These are phyloP conservation scores for Nakazawaea ambrosiae DNA, from an alignment of 805 yeast species.

Conservation along the genomic window DNA sequence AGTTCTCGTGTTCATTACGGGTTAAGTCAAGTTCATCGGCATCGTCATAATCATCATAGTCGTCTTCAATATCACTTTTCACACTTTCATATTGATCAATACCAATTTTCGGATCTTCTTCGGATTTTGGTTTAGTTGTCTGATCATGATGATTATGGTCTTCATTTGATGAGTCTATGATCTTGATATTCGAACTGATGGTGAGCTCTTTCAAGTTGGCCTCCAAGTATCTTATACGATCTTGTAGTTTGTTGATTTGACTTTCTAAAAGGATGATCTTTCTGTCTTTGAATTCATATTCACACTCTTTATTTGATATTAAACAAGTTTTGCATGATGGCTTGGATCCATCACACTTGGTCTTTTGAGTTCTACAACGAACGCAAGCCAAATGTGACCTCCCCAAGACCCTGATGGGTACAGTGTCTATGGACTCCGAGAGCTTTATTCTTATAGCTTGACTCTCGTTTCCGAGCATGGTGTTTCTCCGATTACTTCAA, in stretches of 20 bases:
- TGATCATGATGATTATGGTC: background rate
- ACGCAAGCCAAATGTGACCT: conserved; percentile 36
- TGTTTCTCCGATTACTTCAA: background rate
- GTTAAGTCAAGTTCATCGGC: too few species aligned
- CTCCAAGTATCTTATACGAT: conserved; percentile 19
- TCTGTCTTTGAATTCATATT: conserved; percentile 22
- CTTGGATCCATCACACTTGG: conserved; percentile 39
- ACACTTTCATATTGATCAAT: background rate
- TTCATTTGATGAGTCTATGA: conserved; percentile 12
- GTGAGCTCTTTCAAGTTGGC: conserved; percentile 9
- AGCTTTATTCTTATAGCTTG: conserved; percentile 3
- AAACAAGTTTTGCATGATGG: conserved; percentile 23
- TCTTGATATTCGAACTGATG: conserved; percentile 3
- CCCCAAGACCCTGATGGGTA: conserved; percentile 21
- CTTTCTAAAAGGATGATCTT: conserved; percentile 22
- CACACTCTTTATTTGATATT: conserved; percentile 17
- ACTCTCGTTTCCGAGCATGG: background rate
- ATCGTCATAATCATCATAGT: background rate
- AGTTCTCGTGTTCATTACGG: too few species aligned
- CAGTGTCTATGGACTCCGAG: conserved; percentile 13
- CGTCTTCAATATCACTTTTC: background rate
- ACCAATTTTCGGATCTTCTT: background rate
- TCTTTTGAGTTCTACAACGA: conserved; percentile 42
- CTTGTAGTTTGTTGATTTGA: conserved; percentile 19
- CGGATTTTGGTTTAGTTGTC: background rate